Evolutionary conservation across 176 grass and related monocot species (phyloP).

Genomic region (Avena atlantica): DNA sequence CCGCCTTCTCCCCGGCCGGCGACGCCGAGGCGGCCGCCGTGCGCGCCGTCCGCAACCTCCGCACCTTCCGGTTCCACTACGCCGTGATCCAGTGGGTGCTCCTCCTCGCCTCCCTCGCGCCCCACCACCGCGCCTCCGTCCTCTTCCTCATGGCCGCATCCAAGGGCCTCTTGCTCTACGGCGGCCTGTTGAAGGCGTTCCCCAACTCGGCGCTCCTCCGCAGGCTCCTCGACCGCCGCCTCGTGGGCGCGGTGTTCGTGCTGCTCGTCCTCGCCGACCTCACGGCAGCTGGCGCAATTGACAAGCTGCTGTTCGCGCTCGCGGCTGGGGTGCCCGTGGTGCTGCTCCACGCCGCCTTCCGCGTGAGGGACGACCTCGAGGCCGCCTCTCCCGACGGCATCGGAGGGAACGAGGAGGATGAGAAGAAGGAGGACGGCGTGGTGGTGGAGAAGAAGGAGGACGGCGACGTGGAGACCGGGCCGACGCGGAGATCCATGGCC

Average conservation of each 20-base stretch:
- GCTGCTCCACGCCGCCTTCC: slow-evolving; percentile 58
- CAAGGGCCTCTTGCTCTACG: slow-evolving; percentile 61
- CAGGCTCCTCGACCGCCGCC: slow-evolving; percentile 53
- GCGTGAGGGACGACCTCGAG: slow-evolving; percentile 61
- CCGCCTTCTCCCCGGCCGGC: slow-evolving; percentile 47
- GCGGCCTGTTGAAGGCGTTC: slow-evolving; percentile 58
- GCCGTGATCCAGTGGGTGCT: slow-evolving; percentile 55
- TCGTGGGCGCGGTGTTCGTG: slow-evolving; percentile 48
- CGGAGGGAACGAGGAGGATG: background rate
- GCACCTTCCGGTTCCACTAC: slow-evolving; percentile 63
- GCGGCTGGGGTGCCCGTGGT: slow-evolving; percentile 39
- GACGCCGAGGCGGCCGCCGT: slow-evolving; percentile 66
- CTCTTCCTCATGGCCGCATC: slow-evolving; percentile 75
- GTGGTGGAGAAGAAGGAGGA: slow-evolving; percentile 70
- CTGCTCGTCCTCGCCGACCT: slow-evolving; percentile 54
- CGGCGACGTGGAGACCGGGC: slow-evolving; percentile 41
- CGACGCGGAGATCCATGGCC: slow-evolving; percentile 28
- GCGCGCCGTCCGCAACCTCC: slow-evolving; percentile 62
- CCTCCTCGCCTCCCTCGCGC: slow-evolving; percentile 55
- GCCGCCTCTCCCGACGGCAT: slow-evolving; percentile 15
- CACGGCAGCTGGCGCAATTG: slow-evolving; percentile 29
- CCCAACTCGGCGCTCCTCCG: slow-evolving; percentile 53
- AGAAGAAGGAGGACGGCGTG: background rate
- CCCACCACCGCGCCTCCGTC: slow-evolving; percentile 57
- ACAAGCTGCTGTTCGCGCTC: slow-evolving; percentile 48